Evolutionary conservation across 176 grass and related monocot species (phyloP).

Genomic region (Bromus sterilis): DNA sequence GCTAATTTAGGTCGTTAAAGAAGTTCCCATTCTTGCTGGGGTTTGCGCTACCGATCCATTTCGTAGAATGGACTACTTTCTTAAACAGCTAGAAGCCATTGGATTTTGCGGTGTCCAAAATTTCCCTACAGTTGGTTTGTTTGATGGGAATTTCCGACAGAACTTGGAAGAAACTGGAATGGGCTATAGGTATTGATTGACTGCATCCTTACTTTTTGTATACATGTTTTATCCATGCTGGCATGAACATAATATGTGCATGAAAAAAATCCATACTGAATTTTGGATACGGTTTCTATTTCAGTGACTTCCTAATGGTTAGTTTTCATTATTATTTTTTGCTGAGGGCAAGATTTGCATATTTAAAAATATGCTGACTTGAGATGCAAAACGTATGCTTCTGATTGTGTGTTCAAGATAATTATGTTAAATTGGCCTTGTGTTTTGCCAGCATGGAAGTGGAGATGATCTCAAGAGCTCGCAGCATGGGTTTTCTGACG

Average conservation of each 20-base stretch:
- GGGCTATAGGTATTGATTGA: slow-evolving; percentile 69
- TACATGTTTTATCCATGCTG: background rate
- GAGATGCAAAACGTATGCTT: no score
- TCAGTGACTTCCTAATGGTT: background rate
- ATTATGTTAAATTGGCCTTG: background rate
- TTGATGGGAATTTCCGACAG: slow-evolving; percentile 83
- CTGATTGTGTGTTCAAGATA: background rate
- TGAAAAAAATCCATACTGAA: background rate
- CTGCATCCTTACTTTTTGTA: background rate
- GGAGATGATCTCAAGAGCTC: slow-evolving; percentile 83
- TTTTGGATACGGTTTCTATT: background rate
- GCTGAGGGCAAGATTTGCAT: background rate
- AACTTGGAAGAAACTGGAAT: slow-evolving; percentile 99
- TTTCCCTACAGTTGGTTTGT: slow-evolving; percentile 93
- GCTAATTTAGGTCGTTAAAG: slow-evolving; percentile 63
- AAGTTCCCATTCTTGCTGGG: slow-evolving; percentile 90
- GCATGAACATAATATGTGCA: background rate
- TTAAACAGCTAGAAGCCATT: slow-evolving; percentile 67
- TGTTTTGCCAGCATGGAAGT: slow-evolving; percentile 67
- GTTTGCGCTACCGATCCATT: slow-evolving; percentile 96
- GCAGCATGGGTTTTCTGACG: slow-evolving; percentile 70
- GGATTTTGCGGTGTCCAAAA: slow-evolving; percentile 94
- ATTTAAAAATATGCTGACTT: background rate
- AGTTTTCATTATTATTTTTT: background rate
- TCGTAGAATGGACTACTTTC: slow-evolving; percentile 80